phyloP scores from a whole-genome alignment of 768 basidiomycete genomes.

The Russula olivacea region DNA sequence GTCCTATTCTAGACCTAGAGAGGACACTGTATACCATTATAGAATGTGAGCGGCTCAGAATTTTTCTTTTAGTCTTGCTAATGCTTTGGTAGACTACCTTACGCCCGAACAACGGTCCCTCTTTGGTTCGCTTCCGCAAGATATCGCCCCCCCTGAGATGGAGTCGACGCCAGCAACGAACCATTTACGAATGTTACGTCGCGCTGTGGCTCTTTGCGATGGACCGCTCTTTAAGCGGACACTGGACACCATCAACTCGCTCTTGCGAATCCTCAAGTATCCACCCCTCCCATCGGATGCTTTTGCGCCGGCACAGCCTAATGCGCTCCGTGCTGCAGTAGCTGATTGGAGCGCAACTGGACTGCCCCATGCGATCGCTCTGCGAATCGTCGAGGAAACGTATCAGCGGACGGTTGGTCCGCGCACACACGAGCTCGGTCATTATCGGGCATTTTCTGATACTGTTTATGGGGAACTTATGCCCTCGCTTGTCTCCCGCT shows the following conservation, averaged over 20 bases:
- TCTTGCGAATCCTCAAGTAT: constrained; percentile 62
- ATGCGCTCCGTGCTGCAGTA: constrained; percentile 45
- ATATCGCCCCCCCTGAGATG: constrained; percentile 28
- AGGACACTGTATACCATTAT: constrained; percentile 64
- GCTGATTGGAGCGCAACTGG: constrained; percentile 47
- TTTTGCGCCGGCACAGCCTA: constrained; percentile 41
- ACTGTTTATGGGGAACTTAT: constrained; percentile 88
- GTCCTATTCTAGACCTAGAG: constrained; percentile 77
- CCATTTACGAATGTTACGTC: constrained; percentile 56
- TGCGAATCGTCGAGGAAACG: constrained; percentile 80
- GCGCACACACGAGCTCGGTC: constrained; percentile 68
- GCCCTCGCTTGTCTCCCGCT: constrained; percentile 60
- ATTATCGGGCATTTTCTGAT: constrained; percentile 78
- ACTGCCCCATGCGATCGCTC: constrained; percentile 59
- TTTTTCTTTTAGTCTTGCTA: background rate
- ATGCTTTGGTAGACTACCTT: constrained; percentile 49
- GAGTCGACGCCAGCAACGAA: constrained; percentile 15
- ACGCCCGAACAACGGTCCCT: constrained; percentile 56
- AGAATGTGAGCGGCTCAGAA: constrained; percentile 36
- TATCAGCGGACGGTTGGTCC: constrained; percentile 94
- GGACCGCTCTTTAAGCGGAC: constrained; percentile 66
- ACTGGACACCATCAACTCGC: constrained; percentile 53
- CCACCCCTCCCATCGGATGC: constrained; percentile 49
- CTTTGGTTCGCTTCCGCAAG: constrained; percentile 61
- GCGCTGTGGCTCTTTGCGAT: constrained; percentile 61